Evolutionary conservation across 2,329 filamentous ascomycete genomes (phyloP), one percentile per base, ranked within the genome.

Genomic region (Sporothrix curviconia): DNA sequence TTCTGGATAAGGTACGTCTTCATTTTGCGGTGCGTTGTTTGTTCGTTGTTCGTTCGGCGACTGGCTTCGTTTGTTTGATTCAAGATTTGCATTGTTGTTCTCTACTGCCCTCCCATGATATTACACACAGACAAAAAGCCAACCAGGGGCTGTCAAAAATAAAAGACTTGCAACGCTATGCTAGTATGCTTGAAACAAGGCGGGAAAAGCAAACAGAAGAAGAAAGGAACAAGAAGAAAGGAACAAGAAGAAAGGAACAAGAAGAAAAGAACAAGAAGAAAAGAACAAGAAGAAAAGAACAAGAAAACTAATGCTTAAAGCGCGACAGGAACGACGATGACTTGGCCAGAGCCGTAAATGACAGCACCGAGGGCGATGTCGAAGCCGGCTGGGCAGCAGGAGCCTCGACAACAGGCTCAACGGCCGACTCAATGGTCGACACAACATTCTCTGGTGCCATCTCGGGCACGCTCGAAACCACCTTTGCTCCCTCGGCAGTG

Each of bases 291-390:
- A 17, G 34, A 22, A 47, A 40, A 28, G 3, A 6, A 6, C 1
- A 17, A 15, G 37, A 25, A 19, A 4, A 39, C 61, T 71, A 73
- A 66, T 73, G 71, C 61, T 71, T 78, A 62, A 79, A 76, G 56
- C 71, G 70, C 15, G 72, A 67, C 62, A 78, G 72, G 62, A 80
- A 74, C 1, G 72, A 44, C 12, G 70, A 67, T 9, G 70, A 70
- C 56, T 69, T 44, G 11, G 39, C 32, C 36, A 39, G 57, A 28
- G 55, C 57, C 44, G 60, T 63, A 56, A 36, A 53, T 34, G 50
- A 60, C 55, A 58, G 61, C 58, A 49, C 44, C 24, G 57, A 61
- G 59, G 62, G 60, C 55, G 61, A 62, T 22, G 63, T 60, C 63
- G 60, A 62, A 58, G 65, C 61, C 40, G 60, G 56, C 68, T 24